phyloP scores from a whole-genome alignment of 805 yeast species.

The Zygosaccharomyces siamensis region DNA sequence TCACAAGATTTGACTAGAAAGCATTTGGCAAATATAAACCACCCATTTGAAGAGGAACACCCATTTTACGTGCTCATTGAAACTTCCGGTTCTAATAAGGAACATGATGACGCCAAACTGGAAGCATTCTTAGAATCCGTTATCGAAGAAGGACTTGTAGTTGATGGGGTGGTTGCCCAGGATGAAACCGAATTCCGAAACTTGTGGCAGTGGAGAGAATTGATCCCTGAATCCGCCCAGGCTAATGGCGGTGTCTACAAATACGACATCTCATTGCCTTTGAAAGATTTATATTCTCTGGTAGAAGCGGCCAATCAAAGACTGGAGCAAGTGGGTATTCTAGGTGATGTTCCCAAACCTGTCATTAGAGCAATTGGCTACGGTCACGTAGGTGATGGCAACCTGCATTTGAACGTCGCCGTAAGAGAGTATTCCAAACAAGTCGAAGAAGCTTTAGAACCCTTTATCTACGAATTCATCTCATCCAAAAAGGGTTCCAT shows the following conservation, averaged over 20 bases:
- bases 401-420: constrained; percentile 87
- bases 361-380: constrained; percentile 90
- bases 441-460: constrained; percentile 81
- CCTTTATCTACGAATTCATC: constrained; percentile 93
- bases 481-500: constrained; percentile 69
- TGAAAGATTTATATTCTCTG: constrained; percentile 71
- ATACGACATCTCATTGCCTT: constrained; percentile 91
- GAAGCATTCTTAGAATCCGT: constrained; percentile 77
- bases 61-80: constrained; percentile 91
- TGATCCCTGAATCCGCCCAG: constrained; percentile 83
- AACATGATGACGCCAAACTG: constrained; percentile 87
- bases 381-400: constrained; percentile 98
- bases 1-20: constrained; percentile 61
- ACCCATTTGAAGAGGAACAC: constrained; percentile 78
- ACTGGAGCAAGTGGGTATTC: constrained; percentile 51
- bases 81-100: constrained; percentile 91
- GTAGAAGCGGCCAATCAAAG: constrained; percentile 72
- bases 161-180: constrained; percentile 95
- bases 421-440: constrained; percentile 76
- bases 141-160: constrained; percentile 77
- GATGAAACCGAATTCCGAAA: constrained; percentile 81
- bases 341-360: constrained; percentile 55
- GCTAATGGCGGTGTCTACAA: constrained; percentile 92
- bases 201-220: constrained; percentile 95
- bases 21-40: constrained; percentile 50